Evolutionary conservation across 2,329 filamentous ascomycete genomes (phyloP).

Genomic region (Thermomyces lanuginosus): DNA sequence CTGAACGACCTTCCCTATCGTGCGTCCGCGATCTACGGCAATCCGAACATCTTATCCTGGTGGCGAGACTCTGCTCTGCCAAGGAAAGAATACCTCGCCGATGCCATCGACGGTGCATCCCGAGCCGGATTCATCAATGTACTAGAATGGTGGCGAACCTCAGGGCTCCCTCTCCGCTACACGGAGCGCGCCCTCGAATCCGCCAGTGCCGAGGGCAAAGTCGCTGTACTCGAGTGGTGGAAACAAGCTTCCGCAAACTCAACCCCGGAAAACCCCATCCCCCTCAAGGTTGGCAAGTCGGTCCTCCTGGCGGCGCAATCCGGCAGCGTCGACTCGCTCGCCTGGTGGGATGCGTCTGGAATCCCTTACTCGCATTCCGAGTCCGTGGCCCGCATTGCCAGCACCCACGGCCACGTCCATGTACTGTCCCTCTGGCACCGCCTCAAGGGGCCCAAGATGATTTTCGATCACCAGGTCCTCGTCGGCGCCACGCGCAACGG

Average conservation of each 20-base stretch:
- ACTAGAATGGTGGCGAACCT: conserved; percentile 81
- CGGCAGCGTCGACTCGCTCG: conserved; percentile 58
- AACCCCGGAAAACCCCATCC: conserved; percentile 31
- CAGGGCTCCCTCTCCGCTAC: conserved; percentile 64
- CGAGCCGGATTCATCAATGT: conserved; percentile 71
- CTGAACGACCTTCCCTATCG: conserved; percentile 71
- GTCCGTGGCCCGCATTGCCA: conserved; percentile 67
- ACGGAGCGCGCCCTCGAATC: conserved; percentile 78
- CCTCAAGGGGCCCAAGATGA: conserved; percentile 57
- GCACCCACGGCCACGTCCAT: conserved; percentile 65
- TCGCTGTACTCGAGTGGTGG: conserved; percentile 91
- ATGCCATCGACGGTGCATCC: conserved; percentile 76
- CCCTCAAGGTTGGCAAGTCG: conserved; percentile 67
- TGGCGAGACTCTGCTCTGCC: conserved; percentile 70
- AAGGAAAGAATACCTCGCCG: conserved; percentile 69
- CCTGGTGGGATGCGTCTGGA: conserved; percentile 75
- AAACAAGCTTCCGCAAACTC: conserved; percentile 49
- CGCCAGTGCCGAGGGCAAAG: conserved; percentile 66
- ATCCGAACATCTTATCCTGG: conserved; percentile 72
- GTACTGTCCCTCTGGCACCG: conserved; percentile 72
- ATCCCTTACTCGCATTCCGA: conserved; percentile 69
- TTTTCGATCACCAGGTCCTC: conserved; percentile 69
- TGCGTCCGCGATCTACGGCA: conserved; percentile 72
- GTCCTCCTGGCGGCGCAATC: conserved; percentile 72
- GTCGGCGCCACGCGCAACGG: conserved; percentile 78